Evolutionary conservation across 2,329 filamentous ascomycete species (phyloP), one percentile per base, ranked within the genome.

Genomic region (Neurospora sp.): DNA sequence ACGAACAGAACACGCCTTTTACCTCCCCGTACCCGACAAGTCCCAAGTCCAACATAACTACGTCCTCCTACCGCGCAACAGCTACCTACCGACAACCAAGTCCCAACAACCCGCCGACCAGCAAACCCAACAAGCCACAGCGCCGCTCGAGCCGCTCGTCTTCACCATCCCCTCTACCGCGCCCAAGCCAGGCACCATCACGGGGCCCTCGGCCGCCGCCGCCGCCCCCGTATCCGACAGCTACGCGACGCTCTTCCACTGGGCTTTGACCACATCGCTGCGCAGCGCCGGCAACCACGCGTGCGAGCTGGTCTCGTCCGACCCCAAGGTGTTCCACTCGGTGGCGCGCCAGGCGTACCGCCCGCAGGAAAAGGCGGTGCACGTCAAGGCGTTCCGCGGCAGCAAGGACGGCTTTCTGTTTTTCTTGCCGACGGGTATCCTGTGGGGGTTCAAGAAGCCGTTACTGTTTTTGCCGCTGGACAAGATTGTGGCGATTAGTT

Each of bases 361-460:
- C 38, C 87, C 86, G 0, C 83, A 82, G 68, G 89, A 91, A 73
- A 86, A 85, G 75, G 88, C 89, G 0, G 88, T 90, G 19, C 88
- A 90, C 73, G 85, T 91, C 66, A 88, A 86, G 74, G 89, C 85
- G 1, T 90, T 90, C 78, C 83, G 89, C 66, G 89, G 89, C 23
- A 89, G 85, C 70, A 91, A 91, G 77, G 89, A 91, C 71, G 89
- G 89, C 0, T 90, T 85, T 73, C 80, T 91, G 0, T 91, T 90
- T 76, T 90, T 91, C 76, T 80, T 91, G 17, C 84, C 88, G 39
- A 88, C 83, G 36, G 89, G 89, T 15, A 90, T 91, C 69, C 77
- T 91, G 8, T 91, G 89, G 88, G 89, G 84, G 0, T 91, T 89
- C 81, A 91, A 90, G 79, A 91, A 91, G 78, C 89, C 89, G 0